phyloP scores from a whole-genome alignment of 2,329 filamentous ascomycete genomes.

The Aspergillus pseudotamarii region DNA sequence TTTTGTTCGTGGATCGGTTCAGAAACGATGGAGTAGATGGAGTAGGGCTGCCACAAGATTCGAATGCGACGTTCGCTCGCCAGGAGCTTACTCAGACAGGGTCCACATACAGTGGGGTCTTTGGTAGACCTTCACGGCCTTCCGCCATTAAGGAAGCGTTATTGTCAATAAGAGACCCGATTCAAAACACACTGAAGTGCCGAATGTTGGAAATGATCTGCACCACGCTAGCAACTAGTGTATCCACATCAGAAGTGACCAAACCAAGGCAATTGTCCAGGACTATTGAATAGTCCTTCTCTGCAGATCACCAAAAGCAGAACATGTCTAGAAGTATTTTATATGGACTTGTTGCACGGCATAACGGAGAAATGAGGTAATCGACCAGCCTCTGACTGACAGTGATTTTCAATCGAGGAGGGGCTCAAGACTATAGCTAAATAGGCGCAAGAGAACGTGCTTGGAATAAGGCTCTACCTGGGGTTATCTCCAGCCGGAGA shows the following conservation, averaged over 20 bases:
- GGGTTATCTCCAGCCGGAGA: neutral
- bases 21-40: neutral
- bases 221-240: neutral
- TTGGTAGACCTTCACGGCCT: neutral
- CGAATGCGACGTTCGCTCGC: neutral
- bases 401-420: no score
- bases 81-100: neutral
- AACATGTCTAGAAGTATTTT: neutral
- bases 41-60: neutral
- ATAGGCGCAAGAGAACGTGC: neutral
- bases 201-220: constrained; percentile 3
- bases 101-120: neutral
- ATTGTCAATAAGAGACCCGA: neutral
- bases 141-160: neutral
- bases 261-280: neutral
- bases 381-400: neutral
- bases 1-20: neutral
- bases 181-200: neutral
- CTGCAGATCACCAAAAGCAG: neutral
- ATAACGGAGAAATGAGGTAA: neutral
- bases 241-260: neutral
- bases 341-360: no score
- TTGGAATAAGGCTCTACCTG: neutral
- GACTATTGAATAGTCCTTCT: neutral
- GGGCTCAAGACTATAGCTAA: no score